These are phyloP conservation scores for Hemileccinum rubropunctum DNA, from an alignment of 768 basidiomycete genomes.

Conservation along the genomic window DNA sequence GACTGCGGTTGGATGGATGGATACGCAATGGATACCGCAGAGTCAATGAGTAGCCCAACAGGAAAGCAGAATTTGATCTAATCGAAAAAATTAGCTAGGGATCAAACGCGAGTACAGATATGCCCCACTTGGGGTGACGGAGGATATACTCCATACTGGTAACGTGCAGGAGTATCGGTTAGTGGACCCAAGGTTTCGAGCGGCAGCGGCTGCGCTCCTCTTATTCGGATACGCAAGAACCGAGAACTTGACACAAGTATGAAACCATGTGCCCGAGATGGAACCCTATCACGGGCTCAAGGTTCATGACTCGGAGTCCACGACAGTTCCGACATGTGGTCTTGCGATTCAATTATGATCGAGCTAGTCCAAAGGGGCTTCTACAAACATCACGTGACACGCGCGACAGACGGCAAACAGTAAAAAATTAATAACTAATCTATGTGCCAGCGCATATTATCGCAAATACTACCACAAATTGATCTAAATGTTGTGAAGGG, in stretches of 20 bases:
- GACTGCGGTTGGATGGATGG: constrained; percentile 16
- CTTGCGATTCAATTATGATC: constrained; percentile 1
- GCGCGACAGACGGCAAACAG: too few species aligned
- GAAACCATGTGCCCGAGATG: neutral
- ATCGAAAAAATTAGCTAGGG: neutral
- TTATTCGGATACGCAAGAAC: neutral
- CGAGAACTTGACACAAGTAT: neutral
- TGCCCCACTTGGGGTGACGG: constrained; percentile 5
- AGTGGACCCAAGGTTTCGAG: neutral
- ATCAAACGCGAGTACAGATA: neutral
- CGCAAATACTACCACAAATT: too few species aligned
- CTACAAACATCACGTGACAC: neutral
- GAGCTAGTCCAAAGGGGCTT: constrained; percentile 6
- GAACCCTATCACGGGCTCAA: neutral
- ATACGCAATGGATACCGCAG: neutral
- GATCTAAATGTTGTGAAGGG: too few species aligned
- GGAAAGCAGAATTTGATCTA: constrained; percentile 1
- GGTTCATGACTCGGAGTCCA: constrained; percentile 1
- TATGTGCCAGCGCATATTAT: too few species aligned
- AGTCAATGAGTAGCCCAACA: constrained; percentile 3
- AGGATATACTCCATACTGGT: constrained; percentile 1
- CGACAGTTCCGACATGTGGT: neutral
- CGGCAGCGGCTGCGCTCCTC: neutral
- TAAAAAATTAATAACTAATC: too few species aligned
- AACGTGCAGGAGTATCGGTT: neutral